Evolutionary conservation across 2,329 filamentous ascomycete species (phyloP).

Genomic region (Penicillium sp.): DNA sequence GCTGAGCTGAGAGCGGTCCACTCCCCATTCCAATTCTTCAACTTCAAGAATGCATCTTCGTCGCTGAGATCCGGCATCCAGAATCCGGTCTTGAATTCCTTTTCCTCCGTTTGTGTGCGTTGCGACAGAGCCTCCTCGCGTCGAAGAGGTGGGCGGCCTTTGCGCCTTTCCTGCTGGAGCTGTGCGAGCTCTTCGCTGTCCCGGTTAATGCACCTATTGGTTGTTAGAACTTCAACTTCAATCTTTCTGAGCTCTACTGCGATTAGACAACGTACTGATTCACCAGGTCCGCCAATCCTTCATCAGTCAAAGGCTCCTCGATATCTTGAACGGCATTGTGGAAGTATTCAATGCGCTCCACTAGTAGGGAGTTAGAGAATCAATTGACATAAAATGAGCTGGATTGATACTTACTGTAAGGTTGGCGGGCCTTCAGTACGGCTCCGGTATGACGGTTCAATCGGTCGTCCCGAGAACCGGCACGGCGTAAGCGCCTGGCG

Average conservation of each 20-base stretch:
- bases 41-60: slow-evolving; percentile 61
- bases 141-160: slow-evolving; percentile 74
- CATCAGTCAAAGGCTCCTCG: slow-evolving; percentile 34
- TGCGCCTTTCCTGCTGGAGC: slow-evolving; percentile 63
- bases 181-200: slow-evolving; percentile 39
- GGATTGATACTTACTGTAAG: slow-evolving; percentile 58
- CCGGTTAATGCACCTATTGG: slow-evolving; percentile 38
- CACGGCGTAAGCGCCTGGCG: slow-evolving; percentile 75
- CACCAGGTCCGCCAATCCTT: slow-evolving; percentile 53
- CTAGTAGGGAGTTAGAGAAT: slow-evolving; percentile 38
- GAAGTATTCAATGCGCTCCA: slow-evolving; percentile 70
- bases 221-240: not conserved
- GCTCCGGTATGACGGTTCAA: slow-evolving; percentile 70
- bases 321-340: slow-evolving; percentile 57
- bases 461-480: slow-evolving; percentile 77
- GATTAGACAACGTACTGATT: slow-evolving; percentile 51
- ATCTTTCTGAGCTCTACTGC: not conserved
- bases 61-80: slow-evolving; percentile 74
- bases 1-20: slow-evolving; percentile 78
- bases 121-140: slow-evolving; percentile 75
- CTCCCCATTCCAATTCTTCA: slow-evolving; percentile 76
- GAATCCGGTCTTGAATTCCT: slow-evolving; percentile 81
- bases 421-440: slow-evolving; percentile 71
- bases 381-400: not conserved
- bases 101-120: slow-evolving; percentile 67